These are phyloP conservation scores for Lepidium didymum DNA, from an alignment of 345 rosid species.

Conservation along the genomic window DNA sequence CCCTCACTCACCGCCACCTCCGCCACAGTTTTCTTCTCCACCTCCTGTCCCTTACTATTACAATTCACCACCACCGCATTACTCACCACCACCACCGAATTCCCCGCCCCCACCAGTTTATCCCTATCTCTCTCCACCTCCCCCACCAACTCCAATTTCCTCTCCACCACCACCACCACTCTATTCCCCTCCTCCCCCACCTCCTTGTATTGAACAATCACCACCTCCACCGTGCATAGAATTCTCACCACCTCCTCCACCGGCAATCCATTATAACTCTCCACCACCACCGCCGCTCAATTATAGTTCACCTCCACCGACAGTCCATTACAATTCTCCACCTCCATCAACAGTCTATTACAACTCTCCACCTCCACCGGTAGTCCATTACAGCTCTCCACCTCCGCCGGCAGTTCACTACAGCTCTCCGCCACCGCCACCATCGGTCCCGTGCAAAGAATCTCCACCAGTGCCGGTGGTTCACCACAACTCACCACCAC, in stretches of 20 bases:
- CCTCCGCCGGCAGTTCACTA: conserved; percentile 55
- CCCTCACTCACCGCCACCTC: conserved; percentile 33
- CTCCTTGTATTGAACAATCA: conserved; percentile 53
- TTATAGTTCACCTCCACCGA: conserved; percentile 35
- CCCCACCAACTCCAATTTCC: conserved; percentile 38
- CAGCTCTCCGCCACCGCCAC: conserved; percentile 26
- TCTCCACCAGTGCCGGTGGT: conserved; percentile 32
- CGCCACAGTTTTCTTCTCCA: conserved; percentile 40
- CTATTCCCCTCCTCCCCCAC: conserved; percentile 46
- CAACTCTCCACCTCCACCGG: neutral
- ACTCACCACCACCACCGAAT: conserved; percentile 24
- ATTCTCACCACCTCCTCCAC: conserved; percentile 46
- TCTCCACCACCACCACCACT: conserved; percentile 35
- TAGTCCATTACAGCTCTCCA: conserved; percentile 15
- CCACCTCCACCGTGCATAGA: conserved; percentile 52
- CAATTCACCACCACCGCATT: conserved; percentile 30
- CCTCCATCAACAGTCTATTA: conserved; percentile 30
- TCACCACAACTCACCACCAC: conserved; percentile 8
- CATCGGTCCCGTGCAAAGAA: neutral
- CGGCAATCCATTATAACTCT: conserved; percentile 20
- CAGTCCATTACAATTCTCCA: conserved; percentile 19
- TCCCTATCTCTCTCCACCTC: conserved; percentile 11
- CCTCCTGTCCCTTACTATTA: conserved; percentile 23
- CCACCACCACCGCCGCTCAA: conserved; percentile 36
- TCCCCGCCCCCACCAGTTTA: conserved; percentile 47